Conservation (phyloP, 192 early-diverging fungal species). For the Coemansia reversa region DNA sequence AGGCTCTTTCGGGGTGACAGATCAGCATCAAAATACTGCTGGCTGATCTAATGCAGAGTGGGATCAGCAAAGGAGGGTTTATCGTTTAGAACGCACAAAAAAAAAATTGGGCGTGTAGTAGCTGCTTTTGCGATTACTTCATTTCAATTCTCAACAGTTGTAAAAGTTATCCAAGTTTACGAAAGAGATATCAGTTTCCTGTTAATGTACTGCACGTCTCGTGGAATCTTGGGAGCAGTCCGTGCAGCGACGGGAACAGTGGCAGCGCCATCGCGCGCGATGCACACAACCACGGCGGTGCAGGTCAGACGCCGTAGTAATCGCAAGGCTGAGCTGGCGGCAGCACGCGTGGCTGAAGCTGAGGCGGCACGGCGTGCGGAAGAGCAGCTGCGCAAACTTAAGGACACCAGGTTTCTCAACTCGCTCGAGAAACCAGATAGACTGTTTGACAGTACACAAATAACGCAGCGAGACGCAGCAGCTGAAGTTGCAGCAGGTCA, state of each 20-base stretch:
- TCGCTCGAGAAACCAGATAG: constrained; percentile 36
- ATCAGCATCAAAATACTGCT: too few species aligned
- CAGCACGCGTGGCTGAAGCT: constrained; percentile 41
- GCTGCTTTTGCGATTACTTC: too few species aligned
- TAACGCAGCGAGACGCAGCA: constrained; percentile 44
- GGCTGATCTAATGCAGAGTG: too few species aligned
- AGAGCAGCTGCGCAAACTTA: constrained; percentile 48
- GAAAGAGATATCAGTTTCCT: too few species aligned
- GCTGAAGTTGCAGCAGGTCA: neutral
- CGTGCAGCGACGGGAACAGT: neutral
- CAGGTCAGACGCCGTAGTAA: constrained; percentile 28
- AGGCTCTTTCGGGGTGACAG: constrained; percentile 1
- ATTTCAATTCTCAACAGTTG: too few species aligned
- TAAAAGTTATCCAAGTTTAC: too few species aligned
- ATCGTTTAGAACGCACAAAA: too few species aligned
- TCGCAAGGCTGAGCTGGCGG: constrained; percentile 48
- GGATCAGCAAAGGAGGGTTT: too few species aligned
- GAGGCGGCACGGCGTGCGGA: constrained; percentile 25
- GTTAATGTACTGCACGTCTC: neutral
- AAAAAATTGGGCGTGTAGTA: too few species aligned
- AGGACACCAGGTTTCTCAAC: constrained; percentile 53
- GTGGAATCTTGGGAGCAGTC: neutral
- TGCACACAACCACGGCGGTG: constrained; percentile 31
- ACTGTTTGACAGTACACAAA: constrained; percentile 47
- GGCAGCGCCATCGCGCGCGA: constrained; percentile 9